Conservation (phyloP, 1,284 basidiomycete genomes). For the Quambalaria eucalypti region DNA sequence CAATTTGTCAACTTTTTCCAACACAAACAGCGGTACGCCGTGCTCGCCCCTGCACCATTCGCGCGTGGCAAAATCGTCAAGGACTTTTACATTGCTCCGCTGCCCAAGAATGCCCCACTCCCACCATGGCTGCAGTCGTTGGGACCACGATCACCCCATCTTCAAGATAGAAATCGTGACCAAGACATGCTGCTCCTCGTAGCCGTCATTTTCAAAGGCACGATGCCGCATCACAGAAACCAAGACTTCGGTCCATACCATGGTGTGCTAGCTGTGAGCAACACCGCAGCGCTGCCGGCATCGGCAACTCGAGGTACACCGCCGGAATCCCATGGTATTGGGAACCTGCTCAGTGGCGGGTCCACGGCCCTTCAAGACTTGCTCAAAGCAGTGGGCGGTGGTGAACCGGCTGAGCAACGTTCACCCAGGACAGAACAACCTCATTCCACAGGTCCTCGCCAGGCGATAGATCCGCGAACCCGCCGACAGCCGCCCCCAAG, state of each 20-base stretch:
- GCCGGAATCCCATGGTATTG: too few relatives aligned
- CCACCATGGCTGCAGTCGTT: constrained; percentile 37
- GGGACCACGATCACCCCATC: constrained; percentile 19
- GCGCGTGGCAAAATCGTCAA: constrained; percentile 34
- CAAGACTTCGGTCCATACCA: background rate
- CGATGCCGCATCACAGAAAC: constrained; percentile 1
- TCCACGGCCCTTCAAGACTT: constrained; percentile 13
- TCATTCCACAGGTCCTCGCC: background rate
- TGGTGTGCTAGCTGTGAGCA: too few relatives aligned
- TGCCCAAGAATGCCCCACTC: constrained; percentile 23
- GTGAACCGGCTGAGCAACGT: background rate
- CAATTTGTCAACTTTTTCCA: constrained; percentile 22
- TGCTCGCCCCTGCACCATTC: constrained; percentile 14
- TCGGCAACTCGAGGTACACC: too few relatives aligned
- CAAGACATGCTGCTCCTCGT: constrained; percentile 31
- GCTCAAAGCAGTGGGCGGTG: constrained; percentile 11
- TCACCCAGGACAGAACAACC: too few relatives aligned
- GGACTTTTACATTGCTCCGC: constrained; percentile 42
- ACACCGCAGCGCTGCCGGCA: too few relatives aligned
- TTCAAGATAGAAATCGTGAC: constrained; percentile 14
- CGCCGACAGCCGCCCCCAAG: background rate
- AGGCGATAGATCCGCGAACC: background rate
- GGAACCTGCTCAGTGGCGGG: constrained; percentile 1
- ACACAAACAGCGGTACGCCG: constrained; percentile 30
- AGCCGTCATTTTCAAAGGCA: constrained; percentile 28